Evolutionary conservation across 2,329 filamentous ascomycete genomes (phyloP), one percentile per base, ranked within the genome.

Genomic region (Fusarium pininemorale): DNA sequence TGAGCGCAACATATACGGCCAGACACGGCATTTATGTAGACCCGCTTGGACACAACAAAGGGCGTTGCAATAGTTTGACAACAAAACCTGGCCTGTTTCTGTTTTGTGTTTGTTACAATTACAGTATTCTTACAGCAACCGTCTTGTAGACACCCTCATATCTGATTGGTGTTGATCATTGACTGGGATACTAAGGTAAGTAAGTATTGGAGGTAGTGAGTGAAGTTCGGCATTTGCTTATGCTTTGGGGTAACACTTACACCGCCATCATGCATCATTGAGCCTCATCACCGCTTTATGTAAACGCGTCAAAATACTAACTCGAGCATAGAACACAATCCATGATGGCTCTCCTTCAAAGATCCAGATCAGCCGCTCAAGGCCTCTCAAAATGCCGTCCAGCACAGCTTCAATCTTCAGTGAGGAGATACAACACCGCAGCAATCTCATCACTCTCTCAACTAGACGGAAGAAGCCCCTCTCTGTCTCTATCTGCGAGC

Each of bases 311-410:
- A 2, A 30, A 12, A 63, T 47, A 68, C 66, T 78, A 37, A 77
- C 50, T 37, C 24, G n/a, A 38, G 12, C 18, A 50, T 41, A 73
- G 73, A 66, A 63, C 37, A 66, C 35, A 20, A 44, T 22, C 16
- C 28, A 60, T 47, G 13, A 81, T 81, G 79, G 35, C 74, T 42
- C 53, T 80, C 35, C 60, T 81, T 22, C 77, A 75, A 28, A 78
- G 75, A 18, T 69, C 78, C 30, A 74, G 73, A 68, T 69, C 78
- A 41, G 76, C 72, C 18, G 57, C 77, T 30, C 74, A 75, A 48
- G 68, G 70, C 45, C 45, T 81, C 41, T 77, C 59, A 50, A 78
- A 68, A 64, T 75, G 69, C 38, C 67, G 70, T 16, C 65, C 60
- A 55, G 60, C 70, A 11, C 66, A 57, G 12, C 32, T 70, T 45